Percentiles rank a stretch among this genome's conserved stretches.
phyloP scores from a whole-genome alignment of 2,329 filamentous ascomycete genomes.

The Gliomastix tumulicola region DNA sequence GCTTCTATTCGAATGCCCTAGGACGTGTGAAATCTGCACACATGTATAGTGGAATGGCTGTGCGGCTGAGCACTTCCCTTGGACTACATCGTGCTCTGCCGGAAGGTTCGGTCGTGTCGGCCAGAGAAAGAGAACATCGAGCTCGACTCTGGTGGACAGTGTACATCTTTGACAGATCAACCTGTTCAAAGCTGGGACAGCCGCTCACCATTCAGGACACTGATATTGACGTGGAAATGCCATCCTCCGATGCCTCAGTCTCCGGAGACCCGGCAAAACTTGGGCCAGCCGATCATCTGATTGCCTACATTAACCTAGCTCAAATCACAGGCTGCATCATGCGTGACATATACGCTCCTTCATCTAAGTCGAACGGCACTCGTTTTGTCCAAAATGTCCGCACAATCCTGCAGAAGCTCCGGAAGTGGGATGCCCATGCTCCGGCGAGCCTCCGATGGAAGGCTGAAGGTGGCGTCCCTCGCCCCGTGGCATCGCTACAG shows the following conservation, averaged over 20 bases:
- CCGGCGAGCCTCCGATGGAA: conserved; percentile 6
- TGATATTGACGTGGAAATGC: conserved; percentile 8
- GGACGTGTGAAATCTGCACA: conserved; percentile 7
- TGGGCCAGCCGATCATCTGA: conserved; percentile 5
- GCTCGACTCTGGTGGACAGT: conserved; percentile 9
- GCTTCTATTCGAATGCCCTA: conserved; percentile 8
- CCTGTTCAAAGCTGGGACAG: conserved; percentile 8
- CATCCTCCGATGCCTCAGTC: conserved; percentile 2
- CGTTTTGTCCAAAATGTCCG: conserved; percentile 7
- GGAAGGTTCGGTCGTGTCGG: conserved; percentile 3
- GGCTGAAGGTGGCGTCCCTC: conserved; percentile 4
- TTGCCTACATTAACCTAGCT: conserved; percentile 5
- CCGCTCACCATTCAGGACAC: conserved; percentile 7
- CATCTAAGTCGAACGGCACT: conserved; percentile 5
- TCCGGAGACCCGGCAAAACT: conserved; percentile 3
- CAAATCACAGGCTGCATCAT: conserved; percentile 7
- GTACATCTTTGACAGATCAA: conserved; percentile 9
- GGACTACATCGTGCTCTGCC: conserved; percentile 6
- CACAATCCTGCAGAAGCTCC: conserved; percentile 6
- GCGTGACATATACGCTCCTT: conserved; percentile 6
- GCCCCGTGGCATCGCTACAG: conserved; percentile 7
- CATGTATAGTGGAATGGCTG: conserved; percentile 9
- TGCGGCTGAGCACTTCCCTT: conserved; percentile 7
- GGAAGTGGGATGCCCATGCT: conserved; percentile 7
- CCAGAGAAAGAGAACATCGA: conserved; percentile 5